Base-by-base conservation (phyloP, 1,284 basidiomycete genomes). In the Ustilago crameri region DNA sequence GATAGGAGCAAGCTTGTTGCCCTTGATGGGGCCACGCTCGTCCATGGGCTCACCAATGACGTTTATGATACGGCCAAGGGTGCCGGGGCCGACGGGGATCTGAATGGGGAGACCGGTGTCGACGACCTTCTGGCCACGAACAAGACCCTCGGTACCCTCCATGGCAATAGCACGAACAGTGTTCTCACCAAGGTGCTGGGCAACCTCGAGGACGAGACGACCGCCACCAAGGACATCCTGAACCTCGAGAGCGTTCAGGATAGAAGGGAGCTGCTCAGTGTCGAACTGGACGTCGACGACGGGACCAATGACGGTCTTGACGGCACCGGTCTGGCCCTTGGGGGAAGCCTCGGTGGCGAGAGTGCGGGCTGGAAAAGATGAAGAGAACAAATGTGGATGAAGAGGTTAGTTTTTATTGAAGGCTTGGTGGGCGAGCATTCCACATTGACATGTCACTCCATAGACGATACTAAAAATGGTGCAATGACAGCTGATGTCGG, bases 41-140 rank as follows among this genome's bases (percentile, higher is more conserved):
- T 98, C 95, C 85, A 98, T 98, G 84, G 95, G 93, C 86, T 98
- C 95, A 84, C 95, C 95, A 86, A 98, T 97, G 86, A 98, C 95
- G 87, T 98, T 98, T 92, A 98, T 97, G 89, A 98, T 98, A 85
- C 95, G 93, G 67, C 95, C 95, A 67, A 98, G 90, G 52, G 93
- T 94, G 71, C 88, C 92, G 73, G 89, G 89, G 74, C 95, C 95
- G 84, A 98, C 95, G 81, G 95, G 95, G 77, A 98, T 93, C 86
- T 89, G 89, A 86, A 98, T 98, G 85, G 95, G 95, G 61, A 91
- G 87, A 85, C 95, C 95, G 46, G 95, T 96, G 87, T 98, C 95
- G 82, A 95, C 84, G 83, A 98, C 95, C 87, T 91, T 94, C 86
- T 95, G 92, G 55, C 95, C 95, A 87, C 95, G 94, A 79, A 98